phyloP scores from a whole-genome alignment of 805 yeast genomes.

The Myxozyma sirexii region DNA sequence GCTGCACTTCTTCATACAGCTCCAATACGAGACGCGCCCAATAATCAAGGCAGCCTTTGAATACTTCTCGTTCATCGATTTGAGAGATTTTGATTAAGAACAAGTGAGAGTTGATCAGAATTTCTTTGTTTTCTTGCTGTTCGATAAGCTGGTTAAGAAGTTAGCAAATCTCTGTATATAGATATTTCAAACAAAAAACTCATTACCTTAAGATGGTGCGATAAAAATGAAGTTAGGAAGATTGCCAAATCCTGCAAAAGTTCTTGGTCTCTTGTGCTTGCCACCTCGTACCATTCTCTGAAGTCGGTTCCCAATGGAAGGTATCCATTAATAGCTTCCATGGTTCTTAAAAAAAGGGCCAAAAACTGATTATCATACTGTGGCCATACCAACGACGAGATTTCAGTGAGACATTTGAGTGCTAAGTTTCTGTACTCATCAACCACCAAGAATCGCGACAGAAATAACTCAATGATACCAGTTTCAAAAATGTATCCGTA shows the following conservation, averaged over 20 bases:
- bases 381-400: constrained; percentile 64
- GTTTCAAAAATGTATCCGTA: constrained; percentile 87
- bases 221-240: constrained; percentile 82
- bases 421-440: constrained; percentile 80
- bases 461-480: constrained; percentile 67
- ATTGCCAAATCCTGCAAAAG: constrained; percentile 93
- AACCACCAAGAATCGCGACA: constrained; percentile 75
- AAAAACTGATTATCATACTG: constrained; percentile 59
- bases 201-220: constrained; percentile 65
- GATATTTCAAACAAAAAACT: constrained; percentile 2
- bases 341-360: constrained; percentile 67
- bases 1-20: constrained; percentile 82
- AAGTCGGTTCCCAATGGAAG: constrained; percentile 69
- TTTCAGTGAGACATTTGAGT: constrained; percentile 91
- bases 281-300: constrained; percentile 68
- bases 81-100: constrained; percentile 82
- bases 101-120: constrained; percentile 71
- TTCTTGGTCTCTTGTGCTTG: constrained; percentile 84
- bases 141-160: constrained; percentile 41
- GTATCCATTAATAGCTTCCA: constrained; percentile 67
- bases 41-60: constrained; percentile 92
- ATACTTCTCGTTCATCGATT: constrained; percentile 93
- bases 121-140: constrained; percentile 55
- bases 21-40: constrained; percentile 87
- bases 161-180: constrained; percentile 1